These are phyloP conservation scores for Umbilicus rupestris DNA, from an alignment of 164 flowering plant genomes.

Conservation along the genomic window DNA sequence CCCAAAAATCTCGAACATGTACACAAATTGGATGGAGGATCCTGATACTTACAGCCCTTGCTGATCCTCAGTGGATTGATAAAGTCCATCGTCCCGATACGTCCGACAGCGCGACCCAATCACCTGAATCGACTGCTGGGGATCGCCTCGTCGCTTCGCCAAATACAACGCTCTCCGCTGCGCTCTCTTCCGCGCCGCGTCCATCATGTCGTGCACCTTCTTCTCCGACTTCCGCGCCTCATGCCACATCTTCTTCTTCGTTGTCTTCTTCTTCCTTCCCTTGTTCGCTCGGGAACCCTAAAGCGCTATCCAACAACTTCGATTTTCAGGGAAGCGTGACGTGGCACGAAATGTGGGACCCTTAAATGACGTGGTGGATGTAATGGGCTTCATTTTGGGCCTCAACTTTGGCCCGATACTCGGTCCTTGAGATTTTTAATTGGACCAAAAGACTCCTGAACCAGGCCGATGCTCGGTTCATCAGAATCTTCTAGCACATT, in stretches of 20 bases:
- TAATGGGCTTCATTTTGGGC: neutral
- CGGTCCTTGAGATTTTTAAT: too few relatives aligned
- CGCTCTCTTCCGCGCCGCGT: slow-evolving; percentile 95
- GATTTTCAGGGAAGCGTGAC: neutral
- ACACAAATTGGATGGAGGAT: neutral
- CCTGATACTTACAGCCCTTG: slow-evolving; percentile 64
- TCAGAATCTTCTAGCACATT: slow-evolving; percentile 2
- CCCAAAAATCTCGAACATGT: too few relatives aligned
- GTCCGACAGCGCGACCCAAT: slow-evolving; percentile 60
- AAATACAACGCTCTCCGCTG: slow-evolving; percentile 80
- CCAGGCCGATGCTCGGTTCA: neutral
- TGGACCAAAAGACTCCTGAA: too few relatives aligned
- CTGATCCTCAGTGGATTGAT: slow-evolving; percentile 80
- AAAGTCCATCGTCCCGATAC: slow-evolving; percentile 84
- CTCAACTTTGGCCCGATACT: neutral
- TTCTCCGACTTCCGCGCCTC: slow-evolving; percentile 91
- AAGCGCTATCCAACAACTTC: neutral
- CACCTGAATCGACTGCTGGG: slow-evolving; percentile 68
- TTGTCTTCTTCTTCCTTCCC: neutral
- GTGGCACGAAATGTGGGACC: neutral
- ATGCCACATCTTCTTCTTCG: slow-evolving; percentile 89
- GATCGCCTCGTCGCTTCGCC: slow-evolving; percentile 91
- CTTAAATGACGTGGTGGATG: neutral
- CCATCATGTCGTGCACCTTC: slow-evolving; percentile 97
- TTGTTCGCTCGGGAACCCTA: neutral